Conservation (phyloP, 305 asterid species). For the Ruellia speciosa region DNA sequence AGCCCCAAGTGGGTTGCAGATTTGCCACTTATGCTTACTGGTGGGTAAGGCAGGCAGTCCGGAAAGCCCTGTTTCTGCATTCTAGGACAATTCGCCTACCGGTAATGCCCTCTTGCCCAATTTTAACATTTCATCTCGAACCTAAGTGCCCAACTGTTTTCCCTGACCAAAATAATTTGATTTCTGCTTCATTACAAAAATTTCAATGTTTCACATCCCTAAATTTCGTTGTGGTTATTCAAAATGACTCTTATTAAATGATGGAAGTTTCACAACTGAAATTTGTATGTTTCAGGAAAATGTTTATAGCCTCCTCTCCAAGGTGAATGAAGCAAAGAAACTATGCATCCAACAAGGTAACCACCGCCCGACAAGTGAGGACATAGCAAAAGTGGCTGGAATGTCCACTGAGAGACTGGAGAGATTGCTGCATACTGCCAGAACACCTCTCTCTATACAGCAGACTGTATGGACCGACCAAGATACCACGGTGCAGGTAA, state of each 20-base stretch:
- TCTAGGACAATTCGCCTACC: constrained; percentile 90
- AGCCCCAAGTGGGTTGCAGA: constrained; percentile 77
- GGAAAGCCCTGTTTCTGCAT: constrained; percentile 76
- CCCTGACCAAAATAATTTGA: too few species aligned
- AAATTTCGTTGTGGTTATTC: too few species aligned
- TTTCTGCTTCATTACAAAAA: not conserved
- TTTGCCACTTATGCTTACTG: constrained; percentile 90
- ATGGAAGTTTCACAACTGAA: constrained; percentile 6
- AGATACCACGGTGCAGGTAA: constrained; percentile 67
- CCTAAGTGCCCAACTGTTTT: not conserved
- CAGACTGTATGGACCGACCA: constrained; percentile 68
- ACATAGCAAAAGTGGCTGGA: constrained; percentile 64
- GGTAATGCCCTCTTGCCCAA: constrained; percentile 35
- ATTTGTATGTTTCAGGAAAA: constrained; percentile 51
- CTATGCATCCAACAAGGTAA: constrained; percentile 53
- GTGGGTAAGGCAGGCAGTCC: constrained; percentile 85
- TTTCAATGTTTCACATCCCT: not conserved
- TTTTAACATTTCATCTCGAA: constrained; percentile 20
- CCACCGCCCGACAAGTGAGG: constrained; percentile 52
- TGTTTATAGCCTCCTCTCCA: constrained; percentile 62
- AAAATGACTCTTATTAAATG: too few species aligned
- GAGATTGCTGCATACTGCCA: constrained; percentile 38
- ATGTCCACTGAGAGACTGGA: constrained; percentile 62
- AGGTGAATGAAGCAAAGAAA: constrained; percentile 63
- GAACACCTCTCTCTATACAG: constrained; percentile 79